Evolutionary conservation across 2,329 filamentous ascomycete species (phyloP).

Genomic region (Colletotrichum falcatum): DNA sequence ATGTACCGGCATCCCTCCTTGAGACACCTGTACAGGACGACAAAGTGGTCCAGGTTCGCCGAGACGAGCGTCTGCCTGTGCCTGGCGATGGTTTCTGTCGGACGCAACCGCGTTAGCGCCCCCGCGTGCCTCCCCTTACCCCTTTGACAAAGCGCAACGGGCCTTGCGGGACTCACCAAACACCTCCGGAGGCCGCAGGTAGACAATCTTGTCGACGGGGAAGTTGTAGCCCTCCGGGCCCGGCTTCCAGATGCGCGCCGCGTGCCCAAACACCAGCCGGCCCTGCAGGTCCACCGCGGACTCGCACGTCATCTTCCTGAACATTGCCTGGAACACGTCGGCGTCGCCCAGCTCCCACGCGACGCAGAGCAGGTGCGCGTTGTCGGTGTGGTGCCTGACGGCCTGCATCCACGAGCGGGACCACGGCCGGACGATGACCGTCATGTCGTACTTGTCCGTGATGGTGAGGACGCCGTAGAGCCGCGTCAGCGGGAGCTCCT

Average conservation of each 20-base stretch:
- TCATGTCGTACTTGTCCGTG: constrained; percentile 47
- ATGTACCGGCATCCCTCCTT: constrained; percentile 38
- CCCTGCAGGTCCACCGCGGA: constrained; percentile 31
- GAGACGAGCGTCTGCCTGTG: constrained; percentile 26
- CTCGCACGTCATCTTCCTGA: constrained; percentile 33
- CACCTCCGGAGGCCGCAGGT: constrained; percentile 23
- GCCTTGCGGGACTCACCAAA: constrained; percentile 16
- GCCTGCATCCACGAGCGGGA: constrained; percentile 39
- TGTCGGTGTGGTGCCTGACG: constrained; percentile 14
- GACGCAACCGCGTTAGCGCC: no score
- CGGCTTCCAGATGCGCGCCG: constrained; percentile 23
- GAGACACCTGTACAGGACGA: constrained; percentile 35
- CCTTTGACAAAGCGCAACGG: no score
- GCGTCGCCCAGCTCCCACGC: constrained; percentile 40
- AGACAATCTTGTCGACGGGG: constrained; percentile 29
- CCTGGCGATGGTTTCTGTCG: constrained; percentile 29
- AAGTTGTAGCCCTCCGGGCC: constrained; percentile 38
- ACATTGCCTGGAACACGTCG: constrained; percentile 33
- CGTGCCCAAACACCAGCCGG: constrained; percentile 29
- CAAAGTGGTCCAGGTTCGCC: constrained; percentile 29
- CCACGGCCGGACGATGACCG: constrained; percentile 44
- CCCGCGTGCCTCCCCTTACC: not conserved
- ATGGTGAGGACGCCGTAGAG: constrained; percentile 44
- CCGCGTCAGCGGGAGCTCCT: constrained; percentile 17
- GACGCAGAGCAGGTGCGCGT: constrained; percentile 30